A percentile compares a stretch with the other conserved stretches of the same genome.
Conservation (phyloP, 2,329 filamentous ascomycete species). For the Neocatenulostroma microsporum region DNA sequence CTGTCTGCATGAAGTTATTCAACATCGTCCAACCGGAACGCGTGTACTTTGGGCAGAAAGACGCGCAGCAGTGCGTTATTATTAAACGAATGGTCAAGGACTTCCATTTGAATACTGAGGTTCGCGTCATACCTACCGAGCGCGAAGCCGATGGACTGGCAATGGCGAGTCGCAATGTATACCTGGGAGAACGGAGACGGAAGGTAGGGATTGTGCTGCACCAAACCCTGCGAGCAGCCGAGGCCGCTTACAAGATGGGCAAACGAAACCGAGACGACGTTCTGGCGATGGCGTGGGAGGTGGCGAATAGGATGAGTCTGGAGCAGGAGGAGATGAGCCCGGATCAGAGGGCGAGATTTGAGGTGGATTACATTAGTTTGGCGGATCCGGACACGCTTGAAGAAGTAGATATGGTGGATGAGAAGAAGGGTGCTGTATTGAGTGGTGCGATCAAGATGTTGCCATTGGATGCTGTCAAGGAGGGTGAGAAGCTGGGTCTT, state of each 20-base stretch:
- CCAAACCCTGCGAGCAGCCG: constrained; percentile 61
- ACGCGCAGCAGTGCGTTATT: constrained; percentile 90
- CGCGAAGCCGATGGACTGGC: constrained; percentile 77
- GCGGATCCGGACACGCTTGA: constrained; percentile 77
- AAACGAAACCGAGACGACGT: constrained; percentile 55
- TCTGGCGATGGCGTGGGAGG: constrained; percentile 59
- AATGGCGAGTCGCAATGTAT: constrained; percentile 88
- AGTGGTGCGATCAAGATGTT: constrained; percentile 89
- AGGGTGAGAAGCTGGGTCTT: constrained; percentile 62
- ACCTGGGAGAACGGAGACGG: constrained; percentile 70
- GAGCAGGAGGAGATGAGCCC: constrained; percentile 57
- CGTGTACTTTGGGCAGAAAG: constrained; percentile 95
- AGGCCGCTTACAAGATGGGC: constrained; percentile 53
- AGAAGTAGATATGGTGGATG: constrained; percentile 66
- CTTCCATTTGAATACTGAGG: constrained; percentile 68
- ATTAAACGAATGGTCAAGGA: constrained; percentile 81
- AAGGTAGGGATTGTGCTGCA: constrained; percentile 64
- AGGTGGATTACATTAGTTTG: constrained; percentile 87
- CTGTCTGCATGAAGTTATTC: constrained; percentile 90
- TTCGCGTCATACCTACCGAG: constrained; percentile 66
- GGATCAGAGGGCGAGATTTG: constrained; percentile 59
- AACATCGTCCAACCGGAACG: constrained; percentile 70
- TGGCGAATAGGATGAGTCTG: constrained; percentile 48
- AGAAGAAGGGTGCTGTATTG: constrained; percentile 65
- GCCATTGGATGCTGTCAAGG: constrained; percentile 61